Evolutionary conservation across 371 early-diverging fungal species (phyloP), one percentile per base, ranked within the genome.

Genomic region (Mortierella sp.): DNA sequence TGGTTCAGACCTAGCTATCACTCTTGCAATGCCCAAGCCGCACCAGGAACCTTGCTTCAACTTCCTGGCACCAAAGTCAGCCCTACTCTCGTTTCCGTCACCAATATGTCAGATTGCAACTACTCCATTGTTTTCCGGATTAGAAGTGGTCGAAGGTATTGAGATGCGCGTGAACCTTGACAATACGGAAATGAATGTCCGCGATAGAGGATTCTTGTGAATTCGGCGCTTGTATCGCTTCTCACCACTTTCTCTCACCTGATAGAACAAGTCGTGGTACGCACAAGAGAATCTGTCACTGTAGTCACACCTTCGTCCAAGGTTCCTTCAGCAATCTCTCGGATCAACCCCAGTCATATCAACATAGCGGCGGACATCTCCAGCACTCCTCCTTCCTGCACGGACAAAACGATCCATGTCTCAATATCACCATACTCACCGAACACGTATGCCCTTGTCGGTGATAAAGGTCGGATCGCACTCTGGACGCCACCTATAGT

Each of bases 401-500:
- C 28, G 12, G 73, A 72, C 40, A 14, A 13, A 3, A 74, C 68
- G 12, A 63, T 74, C n/a, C 68, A 68, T 43, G 76, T 68, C 10
- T 46, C 64, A 31, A 63, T 74, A 2, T 74, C 68, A 17, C 76
- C 76, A 7, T 54, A 68, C 49, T 37, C 48, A 24, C 52, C 63
- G 14, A 54, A 67, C 28, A 55, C 60, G 27, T 74, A 74, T 45
- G 76, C 76, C 5, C 52, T 74, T 5, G 27, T 74, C 3, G 68
- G 76, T 28, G 68, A 74, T 24, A 58, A 37, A 8, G 76, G 76
- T 2, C 54, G 68, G 13, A 25, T 74, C 13, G 52, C 63, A 17
- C 29, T 64, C 12, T 74, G 76, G 76, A 63, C 63, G 24, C 55
- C 46, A 24, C 24, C 54, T 19, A 17, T 34, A 21, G 10, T 14